Evolutionary conservation across 2,329 filamentous ascomycete species (phyloP), one percentile per base, ranked within the genome.

Genomic region (Ceratocystis huliohia): DNA sequence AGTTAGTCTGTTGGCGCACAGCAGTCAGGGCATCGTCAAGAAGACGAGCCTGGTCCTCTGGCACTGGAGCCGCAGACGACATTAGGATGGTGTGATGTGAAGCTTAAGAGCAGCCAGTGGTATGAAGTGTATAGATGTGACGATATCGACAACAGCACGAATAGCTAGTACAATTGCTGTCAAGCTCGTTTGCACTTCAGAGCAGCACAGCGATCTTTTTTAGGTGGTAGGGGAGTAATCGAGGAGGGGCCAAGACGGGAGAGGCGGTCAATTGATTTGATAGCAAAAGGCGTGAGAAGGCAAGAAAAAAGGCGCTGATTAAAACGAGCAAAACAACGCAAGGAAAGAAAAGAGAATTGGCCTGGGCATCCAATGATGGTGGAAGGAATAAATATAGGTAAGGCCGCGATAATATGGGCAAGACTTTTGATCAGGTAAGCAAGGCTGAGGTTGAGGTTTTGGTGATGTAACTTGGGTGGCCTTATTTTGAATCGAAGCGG

Each of bases 21-120:
- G 96, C 93, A 69, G 89, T 85, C 77, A 97, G 81, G 74, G 95
- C 94, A 87, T 99, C 94, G 80, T 99, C 94, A 72, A 99, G 87
- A 80, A 99, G 85, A 73, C 92, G 89, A 73, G 89, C 91, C 84
- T 88, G 88, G 78, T 92, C 88, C 78, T 92, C 88, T 71, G 86
- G 81, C 28, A 68, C 66, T 73, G 82, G 82, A 72, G 84, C 81
- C 73, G 87, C 84, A 67, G 79, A 80, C 69, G 80, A 78, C 76
- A 78, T 78, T 69, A 69, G 48, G 20, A 13, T 22, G n/a, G 20
- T 25, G 48, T 22, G 10, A 5, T 25, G 15, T n/a, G 15, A 33
- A 46, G 63, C 7, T 46, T 37, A 10, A 25, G 22, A 13, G 62
- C n/a, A 25, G 30, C 41, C 22, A 20, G 50, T 56, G 22, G 10